Evolutionary conservation across 192 early-diverging fungal genomes (phyloP).

Genomic region (Haplosporangium gracile): DNA sequence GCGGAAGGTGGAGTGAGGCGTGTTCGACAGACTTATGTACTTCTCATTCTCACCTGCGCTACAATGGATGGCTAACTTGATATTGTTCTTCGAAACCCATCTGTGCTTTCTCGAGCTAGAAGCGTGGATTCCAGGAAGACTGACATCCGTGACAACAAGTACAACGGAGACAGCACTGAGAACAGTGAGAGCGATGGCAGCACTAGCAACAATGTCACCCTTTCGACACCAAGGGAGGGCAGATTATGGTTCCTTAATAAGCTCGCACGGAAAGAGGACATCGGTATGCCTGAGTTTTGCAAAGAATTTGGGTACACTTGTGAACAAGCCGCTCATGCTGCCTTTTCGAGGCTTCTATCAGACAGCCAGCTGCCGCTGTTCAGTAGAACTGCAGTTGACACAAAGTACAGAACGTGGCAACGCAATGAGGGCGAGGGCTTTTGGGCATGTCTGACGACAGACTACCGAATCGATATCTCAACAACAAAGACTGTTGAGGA

Average conservation of each 20-base stretch:
- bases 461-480: constrained; percentile 15
- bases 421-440: constrained; percentile 9
- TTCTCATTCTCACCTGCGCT: constrained; percentile 3
- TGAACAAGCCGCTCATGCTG: constrained; percentile 5
- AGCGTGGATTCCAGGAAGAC: background rate
- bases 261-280: constrained; percentile 2
- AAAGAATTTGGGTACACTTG: constrained; percentile 13
- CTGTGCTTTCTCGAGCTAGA: background rate
- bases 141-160: background rate
- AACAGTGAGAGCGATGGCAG: background rate
- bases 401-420: constrained; percentile 10
- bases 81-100: background rate
- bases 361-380: background rate
- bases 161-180: background rate
- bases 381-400: background rate
- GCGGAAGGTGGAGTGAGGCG: background rate
- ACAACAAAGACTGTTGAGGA: constrained; percentile 7
- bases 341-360: background rate
- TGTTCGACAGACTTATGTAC: background rate
- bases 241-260: background rate
- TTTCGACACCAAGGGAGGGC: background rate
- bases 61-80: background rate
- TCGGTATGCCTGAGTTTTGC: background rate
- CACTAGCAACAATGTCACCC: constrained; percentile 3
- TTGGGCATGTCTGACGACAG: constrained; percentile 1